Evolutionary conservation across 148 eudicot genomes (phyloP).

Genomic region (Rhododendron ferrugineum): DNA sequence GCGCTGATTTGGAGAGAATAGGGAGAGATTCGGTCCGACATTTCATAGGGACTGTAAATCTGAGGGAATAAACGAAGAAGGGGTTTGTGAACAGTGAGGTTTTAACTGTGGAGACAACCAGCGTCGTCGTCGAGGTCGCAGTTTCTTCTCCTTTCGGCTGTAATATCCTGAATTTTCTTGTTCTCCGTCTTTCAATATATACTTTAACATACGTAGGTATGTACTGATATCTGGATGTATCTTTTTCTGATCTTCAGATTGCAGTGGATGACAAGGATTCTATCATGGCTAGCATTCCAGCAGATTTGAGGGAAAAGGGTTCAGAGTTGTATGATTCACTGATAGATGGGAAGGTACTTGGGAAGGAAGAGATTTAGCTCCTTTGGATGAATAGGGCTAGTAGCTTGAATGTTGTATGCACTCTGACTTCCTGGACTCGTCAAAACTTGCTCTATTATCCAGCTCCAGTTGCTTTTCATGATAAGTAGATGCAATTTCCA

Average conservation of each 20-base stretch:
- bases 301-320: constrained; percentile 59
- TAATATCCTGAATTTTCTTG: too few relatives aligned
- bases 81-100: background rate
- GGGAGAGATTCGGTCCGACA: background rate
- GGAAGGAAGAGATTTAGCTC: constrained; percentile 9
- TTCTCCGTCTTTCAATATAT: too few relatives aligned
- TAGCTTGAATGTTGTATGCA: background rate
- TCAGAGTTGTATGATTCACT: constrained; percentile 62
- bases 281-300: constrained; percentile 67
- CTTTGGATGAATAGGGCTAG: background rate
- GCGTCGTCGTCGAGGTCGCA: background rate
- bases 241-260: too few relatives aligned
- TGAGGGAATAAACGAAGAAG: background rate
- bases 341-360: constrained; percentile 77
- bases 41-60: background rate
- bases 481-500: background rate
- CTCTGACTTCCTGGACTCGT: background rate
- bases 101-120: background rate
- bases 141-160: background rate
- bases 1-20: constrained; percentile 8
- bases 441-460: background rate
- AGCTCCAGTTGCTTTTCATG: constrained; percentile 2
- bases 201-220: constrained; percentile 22
- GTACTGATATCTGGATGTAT: too few relatives aligned
- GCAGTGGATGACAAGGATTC: constrained; percentile 84